Base-by-base conservation (phyloP, 2,329 filamentous ascomycete genomes). In the Teratosphaeria epicoccoides region DNA sequence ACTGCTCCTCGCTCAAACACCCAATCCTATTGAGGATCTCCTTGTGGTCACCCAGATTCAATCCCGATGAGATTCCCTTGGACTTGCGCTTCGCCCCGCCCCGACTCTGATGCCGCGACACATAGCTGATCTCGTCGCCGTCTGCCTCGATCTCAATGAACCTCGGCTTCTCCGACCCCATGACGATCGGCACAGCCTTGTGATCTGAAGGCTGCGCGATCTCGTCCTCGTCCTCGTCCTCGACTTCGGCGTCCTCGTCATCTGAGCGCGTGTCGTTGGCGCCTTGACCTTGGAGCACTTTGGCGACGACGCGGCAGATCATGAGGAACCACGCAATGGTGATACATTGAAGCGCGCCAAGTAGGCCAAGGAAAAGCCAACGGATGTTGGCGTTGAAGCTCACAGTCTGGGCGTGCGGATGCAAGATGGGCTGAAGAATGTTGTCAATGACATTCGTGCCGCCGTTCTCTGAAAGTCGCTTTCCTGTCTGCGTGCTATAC, bases 221-320 rank as follows among this genome's bases (percentile, higher is more conserved):
- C 11, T 55, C 46, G 20, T 25, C 26, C 14, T 53, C 57, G 22
- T 62, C 61, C n/a, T 60, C 59, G 3, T 57, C 57, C 17, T 77
- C 73, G 23, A 81, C 81, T 2, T 79, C 83, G 22, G 83, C 87
- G 5, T 73, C 85, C 69, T 95, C 89, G 57, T 88, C 88, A 60
- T 96, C 91, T 57, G 88, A 95, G 51, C 93, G 82, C 17, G 82
- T 79, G 64, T 98, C 93, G 57, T 96, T 89, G 4, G 91, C 89
- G 26, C 81, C 76, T 33, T 77, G 80, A 26, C 91, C 90, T 48
- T 77, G 79, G 29, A 97, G 66, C 5, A 97, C 89, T 55, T 84
- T 83, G 56, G 85, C 77, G 22, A 89, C 89, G 2, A 98, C 87
- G 52, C 83, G 81, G 37, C 90, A 70, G 59, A 97, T 95, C 82